These are phyloP conservation scores for Diaporthe citri DNA, from an alignment of 2,329 filamentous ascomycete species.

Conservation along the genomic window DNA sequence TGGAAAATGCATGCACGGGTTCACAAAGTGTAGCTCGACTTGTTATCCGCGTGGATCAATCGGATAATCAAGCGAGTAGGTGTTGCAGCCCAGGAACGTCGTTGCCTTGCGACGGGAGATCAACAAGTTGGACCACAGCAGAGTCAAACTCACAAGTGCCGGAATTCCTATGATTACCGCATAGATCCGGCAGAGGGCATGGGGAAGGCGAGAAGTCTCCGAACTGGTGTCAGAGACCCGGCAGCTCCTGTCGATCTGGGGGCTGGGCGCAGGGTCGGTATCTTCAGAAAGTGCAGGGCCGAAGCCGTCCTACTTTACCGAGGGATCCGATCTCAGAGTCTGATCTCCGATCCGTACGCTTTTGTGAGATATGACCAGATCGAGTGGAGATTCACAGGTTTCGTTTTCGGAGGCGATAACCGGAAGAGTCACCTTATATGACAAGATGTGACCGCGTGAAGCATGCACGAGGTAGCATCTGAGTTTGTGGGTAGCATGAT, in stretches of 20 bases:
- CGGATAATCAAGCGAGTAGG: background rate
- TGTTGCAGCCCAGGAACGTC: background rate
- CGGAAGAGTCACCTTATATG: background rate
- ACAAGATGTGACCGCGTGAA: background rate
- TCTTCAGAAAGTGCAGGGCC: background rate
- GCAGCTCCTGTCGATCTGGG: conserved; percentile 15
- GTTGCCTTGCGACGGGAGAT: background rate
- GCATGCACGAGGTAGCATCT: conserved; percentile 7
- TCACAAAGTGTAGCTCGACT: background rate
- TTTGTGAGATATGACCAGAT: conserved; percentile 7
- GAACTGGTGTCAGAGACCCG: background rate
- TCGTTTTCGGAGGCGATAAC: background rate
- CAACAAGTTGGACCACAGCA: too few relatives aligned
- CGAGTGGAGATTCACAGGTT: background rate
- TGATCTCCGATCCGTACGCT: background rate
- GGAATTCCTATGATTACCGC: background rate
- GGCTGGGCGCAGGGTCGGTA: background rate
- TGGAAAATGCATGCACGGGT: background rate
- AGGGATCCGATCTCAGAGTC: conserved; percentile 4
- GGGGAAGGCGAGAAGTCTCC: background rate
- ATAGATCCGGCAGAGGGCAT: background rate
- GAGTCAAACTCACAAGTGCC: background rate
- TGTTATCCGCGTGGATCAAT: background rate
- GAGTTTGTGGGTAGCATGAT: background rate
- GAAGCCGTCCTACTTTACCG: background rate